Evolutionary conservation across 306 rosid species (phyloP).

Genomic region (Citrullus amarus): DNA sequence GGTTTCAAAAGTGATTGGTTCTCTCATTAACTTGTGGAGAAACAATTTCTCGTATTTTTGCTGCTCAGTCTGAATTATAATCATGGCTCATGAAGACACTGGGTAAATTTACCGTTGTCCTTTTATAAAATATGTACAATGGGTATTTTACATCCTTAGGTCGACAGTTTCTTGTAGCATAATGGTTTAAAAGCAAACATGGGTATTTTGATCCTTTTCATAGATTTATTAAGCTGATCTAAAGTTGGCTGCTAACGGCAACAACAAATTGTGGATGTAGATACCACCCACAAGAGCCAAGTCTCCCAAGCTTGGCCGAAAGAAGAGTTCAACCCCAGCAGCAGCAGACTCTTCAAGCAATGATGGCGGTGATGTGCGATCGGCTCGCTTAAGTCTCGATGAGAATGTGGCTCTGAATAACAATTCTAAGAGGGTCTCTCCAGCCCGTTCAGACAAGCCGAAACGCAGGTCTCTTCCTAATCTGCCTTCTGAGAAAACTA

Average conservation of each 20-base stretch:
- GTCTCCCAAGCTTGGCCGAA: constrained; percentile 97
- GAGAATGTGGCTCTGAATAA: constrained; percentile 46
- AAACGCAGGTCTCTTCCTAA: constrained; percentile 82
- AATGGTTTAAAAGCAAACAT: background rate
- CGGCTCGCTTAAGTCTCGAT: constrained; percentile 56
- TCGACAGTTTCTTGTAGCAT: background rate
- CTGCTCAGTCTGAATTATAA: background rate
- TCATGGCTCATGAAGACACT: background rate
- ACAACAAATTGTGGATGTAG: constrained; percentile 28
- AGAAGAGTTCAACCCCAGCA: constrained; percentile 35
- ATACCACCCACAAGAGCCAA: constrained; percentile 95
- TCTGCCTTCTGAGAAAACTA: constrained; percentile 53
- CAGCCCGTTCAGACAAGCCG: constrained; percentile 55
- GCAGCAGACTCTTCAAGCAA: constrained; percentile 38
- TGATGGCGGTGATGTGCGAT: constrained; percentile 21
- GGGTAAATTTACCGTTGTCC: background rate
- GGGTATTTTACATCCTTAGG: background rate
- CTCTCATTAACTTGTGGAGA: background rate
- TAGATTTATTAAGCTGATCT: background rate
- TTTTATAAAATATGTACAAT: background rate
- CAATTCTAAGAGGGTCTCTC: constrained; percentile 33
- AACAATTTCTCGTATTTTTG: background rate
- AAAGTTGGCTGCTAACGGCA: background rate
- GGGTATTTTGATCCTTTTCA: background rate
- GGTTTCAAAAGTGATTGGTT: background rate